phyloP scores from a whole-genome alignment of 192 early-diverging fungal genomes.

The Lunasporangiospora selenospora region DNA sequence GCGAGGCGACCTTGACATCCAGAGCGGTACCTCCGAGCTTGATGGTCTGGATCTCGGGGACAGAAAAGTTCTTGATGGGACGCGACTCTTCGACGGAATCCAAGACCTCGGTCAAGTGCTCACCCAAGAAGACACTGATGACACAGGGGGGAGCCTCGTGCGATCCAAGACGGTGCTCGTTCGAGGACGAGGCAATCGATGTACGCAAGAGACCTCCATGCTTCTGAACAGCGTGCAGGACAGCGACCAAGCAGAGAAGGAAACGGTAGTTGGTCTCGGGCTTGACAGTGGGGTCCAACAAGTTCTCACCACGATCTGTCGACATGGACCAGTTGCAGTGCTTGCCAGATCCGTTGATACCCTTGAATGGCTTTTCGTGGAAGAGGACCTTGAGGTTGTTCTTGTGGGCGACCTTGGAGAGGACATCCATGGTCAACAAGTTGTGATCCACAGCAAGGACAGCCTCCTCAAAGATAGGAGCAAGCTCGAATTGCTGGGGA shows the following conservation, averaged over 20 bases:
- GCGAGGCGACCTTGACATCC: constrained; percentile 92
- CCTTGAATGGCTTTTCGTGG: constrained; percentile 99
- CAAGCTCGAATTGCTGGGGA: constrained; percentile 97
- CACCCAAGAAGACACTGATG: constrained; percentile 97
- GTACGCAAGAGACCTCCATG: constrained; percentile 93
- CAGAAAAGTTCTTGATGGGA: constrained; percentile 85
- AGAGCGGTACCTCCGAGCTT: constrained; percentile 94
- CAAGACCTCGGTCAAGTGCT: constrained; percentile 96
- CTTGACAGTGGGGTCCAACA: constrained; percentile 93
- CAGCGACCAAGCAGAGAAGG: constrained; percentile 92
- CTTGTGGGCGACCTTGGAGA: constrained; percentile 96
- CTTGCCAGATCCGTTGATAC: constrained; percentile 98
- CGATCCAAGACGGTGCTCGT: constrained; percentile 99
- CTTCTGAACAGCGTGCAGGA: constrained; percentile 90
- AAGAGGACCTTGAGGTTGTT: constrained; percentile 97
- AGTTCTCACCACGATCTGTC: constrained; percentile 96
- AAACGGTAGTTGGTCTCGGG: constrained; percentile 99
- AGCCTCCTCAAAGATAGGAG: constrained; percentile 98
- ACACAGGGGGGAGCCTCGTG: constrained; percentile 98
- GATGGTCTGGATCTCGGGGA: constrained; percentile 91
- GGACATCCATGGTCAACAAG: constrained; percentile 95
- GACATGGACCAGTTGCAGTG: constrained; percentile 99
- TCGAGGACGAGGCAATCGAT: constrained; percentile 92
- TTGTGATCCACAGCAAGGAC: constrained; percentile 98
- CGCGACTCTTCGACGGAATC: constrained; percentile 90